Evolutionary conservation across 345 rosid genomes (phyloP), one percentile per base, ranked within the genome.

Genomic region (Pistacia vera): DNA sequence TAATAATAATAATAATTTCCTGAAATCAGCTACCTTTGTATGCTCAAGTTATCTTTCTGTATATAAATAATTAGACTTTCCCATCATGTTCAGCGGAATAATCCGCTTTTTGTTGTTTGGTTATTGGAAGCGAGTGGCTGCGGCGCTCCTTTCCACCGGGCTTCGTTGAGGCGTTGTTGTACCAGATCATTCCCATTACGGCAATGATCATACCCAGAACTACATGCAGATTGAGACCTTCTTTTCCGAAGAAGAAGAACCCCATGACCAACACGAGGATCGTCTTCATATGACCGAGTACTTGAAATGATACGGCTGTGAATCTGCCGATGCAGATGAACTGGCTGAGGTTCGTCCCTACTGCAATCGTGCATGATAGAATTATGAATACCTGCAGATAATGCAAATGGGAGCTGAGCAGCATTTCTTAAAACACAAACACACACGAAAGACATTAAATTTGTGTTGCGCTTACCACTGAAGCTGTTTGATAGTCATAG

Each of bases 281-380:
- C 1, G 98, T 95, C 89, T 95, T 95, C 99, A 95, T 95, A 81
- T 95, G 99, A 54, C 99, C 99, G 0, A 95, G 86, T 13, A 95
- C 99, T 86, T 93, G 99, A 77, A 95, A 95, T 0, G 99, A 91
- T 44, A 93, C 99, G 0, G 99, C 99, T 2, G 97, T 91, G 80
- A 95, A 95, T 82, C 97, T 92, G 78, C 99, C 94, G 0, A 95
- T 93, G 87, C 99, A 95, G 76, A 95, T 95, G 83, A 95, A 95
- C 83, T 95, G 99, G 85, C 99, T 95, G 59, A 95, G 98, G 82
- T 95, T 95, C 68, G 99, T 95, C 44, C 98, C 99, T 6, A 95
- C 90, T 0, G 99, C 99, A 73, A 95, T 95, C 1, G 88, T 92
- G 88, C 99, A 95, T 1, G 99, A 95, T 6, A 95, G 81, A 49